Conservation (phyloP, 2,329 filamentous ascomycete species). For the Aureobasidium musti region DNA sequence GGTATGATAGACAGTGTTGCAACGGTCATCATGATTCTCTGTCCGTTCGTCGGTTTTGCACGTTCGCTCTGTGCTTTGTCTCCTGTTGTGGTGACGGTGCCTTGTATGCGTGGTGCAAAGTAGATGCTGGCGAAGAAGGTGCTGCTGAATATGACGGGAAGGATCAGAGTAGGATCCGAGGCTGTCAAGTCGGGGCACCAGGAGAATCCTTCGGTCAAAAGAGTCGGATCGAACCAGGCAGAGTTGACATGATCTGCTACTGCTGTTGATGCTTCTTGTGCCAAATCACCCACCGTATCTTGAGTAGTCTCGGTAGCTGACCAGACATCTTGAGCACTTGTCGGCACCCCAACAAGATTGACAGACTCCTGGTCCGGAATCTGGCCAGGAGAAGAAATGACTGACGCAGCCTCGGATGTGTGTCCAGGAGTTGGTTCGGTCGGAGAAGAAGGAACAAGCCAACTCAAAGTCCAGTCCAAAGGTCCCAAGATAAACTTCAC, state of each 20-base stretch:
- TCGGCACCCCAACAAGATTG: too few species aligned
- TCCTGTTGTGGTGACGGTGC: constrained; percentile 20
- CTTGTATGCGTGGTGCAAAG: constrained; percentile 29
- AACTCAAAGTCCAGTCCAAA: constrained; percentile 20
- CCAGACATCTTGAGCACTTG: not conserved
- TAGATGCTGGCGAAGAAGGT: constrained; percentile 54
- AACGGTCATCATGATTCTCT: constrained; percentile 38
- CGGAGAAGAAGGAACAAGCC: not conserved
- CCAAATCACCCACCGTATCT: not conserved
- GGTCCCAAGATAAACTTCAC: constrained; percentile 19
- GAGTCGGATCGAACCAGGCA: constrained; percentile 50
- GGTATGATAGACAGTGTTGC: constrained; percentile 41
- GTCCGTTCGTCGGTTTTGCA: constrained; percentile 25
- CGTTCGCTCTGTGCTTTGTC: not conserved
- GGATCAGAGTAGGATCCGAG: constrained; percentile 53
- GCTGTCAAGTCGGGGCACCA: constrained; percentile 62
- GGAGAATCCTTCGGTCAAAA: constrained; percentile 59
- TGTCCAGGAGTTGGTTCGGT: not conserved
- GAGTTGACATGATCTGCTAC: not conserved
- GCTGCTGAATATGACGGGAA: constrained; percentile 54
- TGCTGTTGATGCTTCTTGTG: not conserved
- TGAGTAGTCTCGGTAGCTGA: not conserved
- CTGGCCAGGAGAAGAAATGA: not conserved
- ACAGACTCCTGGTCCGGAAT: not conserved
- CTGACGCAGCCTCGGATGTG: not conserved